Evolutionary conservation across 805 yeast species (phyloP), one percentile per base, ranked within the genome.

Genomic region (Candida insectalens): DNA sequence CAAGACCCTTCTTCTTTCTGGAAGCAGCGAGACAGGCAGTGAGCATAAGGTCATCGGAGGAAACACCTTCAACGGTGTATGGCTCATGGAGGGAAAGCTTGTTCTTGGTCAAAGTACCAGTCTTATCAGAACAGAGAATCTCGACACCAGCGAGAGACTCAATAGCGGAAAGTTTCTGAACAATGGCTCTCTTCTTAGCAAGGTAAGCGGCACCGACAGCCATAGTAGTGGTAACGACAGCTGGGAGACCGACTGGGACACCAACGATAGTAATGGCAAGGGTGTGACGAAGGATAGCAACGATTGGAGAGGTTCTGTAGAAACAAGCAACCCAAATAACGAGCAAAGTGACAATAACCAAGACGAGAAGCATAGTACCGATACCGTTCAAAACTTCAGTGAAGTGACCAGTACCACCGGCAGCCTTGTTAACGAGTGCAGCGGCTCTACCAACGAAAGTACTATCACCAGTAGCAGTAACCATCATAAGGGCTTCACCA

Each of bases 151-250:
- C 95, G 50, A 83, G 69, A 42, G 95, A 84, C 69, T 83, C 95
- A 66, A 83, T 84, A 48, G 95, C 94, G 60, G 92, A 80, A 57
- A 83, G 73, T 62, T 83, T 83, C 67, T 83, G 94, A 52, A 83
- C 94, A 71, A 83, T 83, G 49, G 94, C 95, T 67, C 82, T 81
- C 69, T 83, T 83, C 74, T 82, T 81, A 53, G 95, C 94, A 58
- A 83, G 71, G 78, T 83, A 83, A 59, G 94, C 94, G 59, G 95
- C 95, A 76, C 95, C 95, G 65, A 84, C 95, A 63, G 95, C 95
- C 94, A 83, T 83, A 62, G 94, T 83, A 53, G 94, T 83, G 71
- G 94, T 83, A 49, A 83, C 94, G 56, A 83, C 94, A 60, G 94
- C 94, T 63, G 94, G 95, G 60, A 83, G 76, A 79, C 94, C 94